Percentiles rank a stretch among this genome's conserved stretches.
Evolutionary conservation across 73 alveolate species (phyloP).

Genomic region (Uronychia setigera): DNA sequence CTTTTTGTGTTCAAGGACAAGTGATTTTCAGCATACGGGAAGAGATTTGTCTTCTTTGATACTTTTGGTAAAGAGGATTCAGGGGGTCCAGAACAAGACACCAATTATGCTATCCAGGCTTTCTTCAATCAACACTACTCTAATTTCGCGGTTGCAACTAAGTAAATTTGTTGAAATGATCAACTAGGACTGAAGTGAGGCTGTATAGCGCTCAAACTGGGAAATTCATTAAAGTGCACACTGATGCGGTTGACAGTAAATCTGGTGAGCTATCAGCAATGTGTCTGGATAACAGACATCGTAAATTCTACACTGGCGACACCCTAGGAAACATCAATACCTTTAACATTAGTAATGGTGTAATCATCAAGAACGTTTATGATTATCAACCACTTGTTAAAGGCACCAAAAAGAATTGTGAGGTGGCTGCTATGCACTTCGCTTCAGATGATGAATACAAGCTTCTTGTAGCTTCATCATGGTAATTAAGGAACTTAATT

Average conservation of each 20-base stretch:
- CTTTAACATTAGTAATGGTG: conserved; percentile 93
- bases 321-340: conserved; percentile 89
- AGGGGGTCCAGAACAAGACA: neutral
- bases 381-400: conserved; percentile 2
- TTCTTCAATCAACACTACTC: conserved; percentile 89
- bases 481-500: neutral
- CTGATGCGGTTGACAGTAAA: conserved; percentile 85
- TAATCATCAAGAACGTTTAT: conserved; percentile 70
- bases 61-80: neutral
- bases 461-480: neutral
- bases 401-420: neutral
- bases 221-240: conserved; percentile 76
- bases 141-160: conserved; percentile 69
- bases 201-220: conserved; percentile 91
- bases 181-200: conserved; percentile 83
- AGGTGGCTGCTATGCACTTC: neutral
- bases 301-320: conserved; percentile 90
- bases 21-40: conserved; percentile 30
- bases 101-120: conserved; percentile 67
- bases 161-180: conserved; percentile 67
- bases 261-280: conserved; percentile 81
- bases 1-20: conserved; percentile 1
- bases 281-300: conserved; percentile 85
- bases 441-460: neutral
- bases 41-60: conserved; percentile 39